Percentiles rank a stretch among this genome's conserved stretches.
These are phyloP conservation scores for Polytrichum commune DNA, from an alignment of 225 moss, liverwort and hornwort genomes.

Conservation along the genomic window DNA sequence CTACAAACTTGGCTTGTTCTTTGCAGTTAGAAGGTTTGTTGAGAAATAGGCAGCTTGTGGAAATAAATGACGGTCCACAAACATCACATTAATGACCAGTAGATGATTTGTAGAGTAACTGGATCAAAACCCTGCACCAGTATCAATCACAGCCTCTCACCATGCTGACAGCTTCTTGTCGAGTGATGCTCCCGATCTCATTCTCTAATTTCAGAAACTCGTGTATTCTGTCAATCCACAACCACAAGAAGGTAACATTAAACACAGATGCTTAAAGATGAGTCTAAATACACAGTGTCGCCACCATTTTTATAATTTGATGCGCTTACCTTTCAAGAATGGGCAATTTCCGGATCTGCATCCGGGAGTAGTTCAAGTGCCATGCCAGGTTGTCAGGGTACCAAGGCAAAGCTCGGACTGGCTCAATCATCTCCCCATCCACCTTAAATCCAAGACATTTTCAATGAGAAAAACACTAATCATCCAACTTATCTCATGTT, in stretches of 20 bases:
- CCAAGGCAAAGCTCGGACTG: constrained; percentile 75
- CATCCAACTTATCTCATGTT: no score
- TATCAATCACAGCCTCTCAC: constrained; percentile 33
- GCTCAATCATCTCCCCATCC: constrained; percentile 73
- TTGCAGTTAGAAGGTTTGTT: background rate
- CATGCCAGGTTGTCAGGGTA: constrained; percentile 87
- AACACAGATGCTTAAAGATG: background rate
- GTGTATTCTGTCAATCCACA: constrained; percentile 64
- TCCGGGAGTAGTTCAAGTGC: constrained; percentile 80
- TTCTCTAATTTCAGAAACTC: constrained; percentile 94
- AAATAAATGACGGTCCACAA: no score
- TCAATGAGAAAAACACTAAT: background rate
- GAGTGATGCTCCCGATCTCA: constrained; percentile 94
- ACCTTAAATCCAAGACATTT: constrained; percentile 35
- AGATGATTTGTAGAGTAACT: no score
- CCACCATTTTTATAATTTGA: no score
- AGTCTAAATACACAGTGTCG: background rate
- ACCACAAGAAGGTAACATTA: background rate
- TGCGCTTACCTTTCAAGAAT: constrained; percentile 66
- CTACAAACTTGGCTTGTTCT: background rate
- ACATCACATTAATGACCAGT: no score
- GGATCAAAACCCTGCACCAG: background rate
- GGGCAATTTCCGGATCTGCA: constrained; percentile 80
- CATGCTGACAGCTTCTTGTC: constrained; percentile 98
- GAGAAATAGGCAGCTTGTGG: no score